A percentile compares a stretch with the other conserved stretches of the same genome.
These are phyloP conservation scores for Globisporangium splendens DNA, from an alignment of 352 stramenopile genomes.

Conservation along the genomic window DNA sequence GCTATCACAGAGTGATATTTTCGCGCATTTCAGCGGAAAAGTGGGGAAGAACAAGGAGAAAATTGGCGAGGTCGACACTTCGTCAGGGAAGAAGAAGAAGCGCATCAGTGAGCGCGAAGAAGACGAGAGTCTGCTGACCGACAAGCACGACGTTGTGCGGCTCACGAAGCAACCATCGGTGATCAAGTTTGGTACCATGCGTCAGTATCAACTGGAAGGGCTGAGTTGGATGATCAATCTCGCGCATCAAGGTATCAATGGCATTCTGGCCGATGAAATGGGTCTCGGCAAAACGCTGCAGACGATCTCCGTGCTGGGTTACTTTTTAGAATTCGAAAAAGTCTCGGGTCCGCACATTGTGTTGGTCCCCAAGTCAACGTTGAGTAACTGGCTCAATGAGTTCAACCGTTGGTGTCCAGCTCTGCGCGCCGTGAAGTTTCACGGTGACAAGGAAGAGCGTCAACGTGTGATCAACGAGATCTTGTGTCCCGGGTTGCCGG, in stretches of 20 bases:
- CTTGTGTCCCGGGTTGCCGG: slow-evolving; percentile 75
- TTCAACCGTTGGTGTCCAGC: slow-evolving; percentile 91
- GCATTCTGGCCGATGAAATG: slow-evolving; percentile 98
- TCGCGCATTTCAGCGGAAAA: slow-evolving; percentile 95
- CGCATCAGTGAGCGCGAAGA: slow-evolving; percentile 83
- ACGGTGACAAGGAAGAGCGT: slow-evolving; percentile 89
- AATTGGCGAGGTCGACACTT: slow-evolving; percentile 43
- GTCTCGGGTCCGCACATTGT: slow-evolving; percentile 91
- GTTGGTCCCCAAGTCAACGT: slow-evolving; percentile 91
- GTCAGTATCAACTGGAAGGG: slow-evolving; percentile 98
- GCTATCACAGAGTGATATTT: slow-evolving; percentile 96
- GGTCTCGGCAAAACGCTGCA: slow-evolving; percentile 97
- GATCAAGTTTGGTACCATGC: slow-evolving; percentile 95
- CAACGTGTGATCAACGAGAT: slow-evolving; percentile 87
- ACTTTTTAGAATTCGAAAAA: slow-evolving; percentile 84
- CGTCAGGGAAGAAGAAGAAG: slow-evolving; percentile 79
- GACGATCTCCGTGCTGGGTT: slow-evolving; percentile 85
- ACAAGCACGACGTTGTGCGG: slow-evolving; percentile 87
- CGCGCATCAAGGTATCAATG: slow-evolving; percentile 98
- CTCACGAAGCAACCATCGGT: slow-evolving; percentile 88
- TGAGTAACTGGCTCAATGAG: slow-evolving; percentile 94
- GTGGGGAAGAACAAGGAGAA: slow-evolving; percentile 65
- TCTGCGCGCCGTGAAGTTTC: slow-evolving; percentile 91
- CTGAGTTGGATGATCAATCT: slow-evolving; percentile 99
- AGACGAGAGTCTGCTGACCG: slow-evolving; percentile 67